Evolutionary conservation across 306 rosid genomes (phyloP), one percentile per base, ranked within the genome.

Genomic region (Trifolium subterraneum): DNA sequence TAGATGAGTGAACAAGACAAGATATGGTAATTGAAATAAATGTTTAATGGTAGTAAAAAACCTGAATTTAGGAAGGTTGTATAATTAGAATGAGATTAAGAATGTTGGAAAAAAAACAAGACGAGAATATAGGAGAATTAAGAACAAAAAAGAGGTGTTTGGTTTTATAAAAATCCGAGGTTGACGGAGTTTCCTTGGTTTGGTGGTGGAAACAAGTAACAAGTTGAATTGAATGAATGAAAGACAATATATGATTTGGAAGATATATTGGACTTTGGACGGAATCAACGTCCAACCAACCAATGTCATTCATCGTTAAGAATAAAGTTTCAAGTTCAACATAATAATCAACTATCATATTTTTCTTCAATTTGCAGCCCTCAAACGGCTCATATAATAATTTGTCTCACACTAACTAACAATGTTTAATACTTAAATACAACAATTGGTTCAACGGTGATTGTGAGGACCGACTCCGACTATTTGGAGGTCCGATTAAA

Each of bases 181-280:
- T 70, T 85, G 89, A 86, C 89, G 97, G 92, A 29, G 58, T 79
- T 86, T 72, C 87, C 84, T 76, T 67, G 18, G 10, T 14, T 12
- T 64, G 39, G 8, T 31, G 35, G 58, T 35, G 41, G 8, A 20
- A n/a, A n/a, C n/a, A n/a, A n/a, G n/a, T n/a, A n/a, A n/a, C n/a
- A 1, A 2, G 0, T 55, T 5, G 50, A 20, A 52, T 14, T 52
- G 58, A 66, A 75, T 55, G 61, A 66, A 75, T 1, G 29, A 36
- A 41, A 44, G n/a, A 44, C 6, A 11, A 15, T 5, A 67, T 8
- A 58, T n/a, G 52, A 20, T 10, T 4, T 44, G 20, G 52, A n/a
- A 18, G n/a, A 56, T 9, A 51, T 20, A 20, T 19, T 39, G 60
- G 59, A 52, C 23, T 19, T 19, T 52, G 8, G 64, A 74, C 72